These are phyloP conservation scores for Arabidopsis arenosa DNA, from an alignment of 345 rosid species.

Conservation along the genomic window DNA sequence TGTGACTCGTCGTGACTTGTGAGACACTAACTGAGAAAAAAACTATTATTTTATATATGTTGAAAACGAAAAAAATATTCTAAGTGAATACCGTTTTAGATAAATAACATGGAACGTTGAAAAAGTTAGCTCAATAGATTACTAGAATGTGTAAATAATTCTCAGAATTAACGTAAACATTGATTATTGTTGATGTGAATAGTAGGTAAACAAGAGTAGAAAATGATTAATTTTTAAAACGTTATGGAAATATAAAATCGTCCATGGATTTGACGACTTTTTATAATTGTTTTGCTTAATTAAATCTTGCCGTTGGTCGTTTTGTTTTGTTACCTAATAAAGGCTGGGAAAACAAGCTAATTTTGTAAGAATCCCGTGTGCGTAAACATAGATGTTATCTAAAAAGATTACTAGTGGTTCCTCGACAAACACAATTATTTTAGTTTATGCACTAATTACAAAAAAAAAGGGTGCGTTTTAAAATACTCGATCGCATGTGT, in stretches of 20 bases:
- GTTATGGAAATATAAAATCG: too few species aligned
- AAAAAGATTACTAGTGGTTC: not conserved
- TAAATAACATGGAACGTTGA: not conserved
- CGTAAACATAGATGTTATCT: not conserved
- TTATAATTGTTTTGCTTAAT: too few species aligned
- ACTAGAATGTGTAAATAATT: not conserved
- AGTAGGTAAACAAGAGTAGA: too few species aligned
- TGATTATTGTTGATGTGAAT: too few species aligned
- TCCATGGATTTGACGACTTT: too few species aligned
- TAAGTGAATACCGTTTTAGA: not conserved
- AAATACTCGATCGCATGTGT: constrained; percentile 12
- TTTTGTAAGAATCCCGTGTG: not conserved
- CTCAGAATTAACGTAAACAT: too few species aligned
- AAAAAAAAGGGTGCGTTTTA: too few species aligned
- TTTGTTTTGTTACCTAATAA: too few species aligned
- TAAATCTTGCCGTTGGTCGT: too few species aligned
- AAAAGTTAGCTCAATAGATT: not conserved
- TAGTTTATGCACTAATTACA: not conserved
- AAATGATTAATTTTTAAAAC: too few species aligned
- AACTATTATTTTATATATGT: too few species aligned
- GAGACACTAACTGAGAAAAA: constrained; percentile 5
- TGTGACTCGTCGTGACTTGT: constrained; percentile 7
- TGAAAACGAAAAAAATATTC: not conserved
- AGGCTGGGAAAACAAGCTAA: not conserved
- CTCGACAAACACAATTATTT: not conserved